A percentile compares a stretch with the other conserved stretches of the same genome.
Conservation (phyloP, 768 basidiomycete species). For the Serendipita sp. region DNA sequence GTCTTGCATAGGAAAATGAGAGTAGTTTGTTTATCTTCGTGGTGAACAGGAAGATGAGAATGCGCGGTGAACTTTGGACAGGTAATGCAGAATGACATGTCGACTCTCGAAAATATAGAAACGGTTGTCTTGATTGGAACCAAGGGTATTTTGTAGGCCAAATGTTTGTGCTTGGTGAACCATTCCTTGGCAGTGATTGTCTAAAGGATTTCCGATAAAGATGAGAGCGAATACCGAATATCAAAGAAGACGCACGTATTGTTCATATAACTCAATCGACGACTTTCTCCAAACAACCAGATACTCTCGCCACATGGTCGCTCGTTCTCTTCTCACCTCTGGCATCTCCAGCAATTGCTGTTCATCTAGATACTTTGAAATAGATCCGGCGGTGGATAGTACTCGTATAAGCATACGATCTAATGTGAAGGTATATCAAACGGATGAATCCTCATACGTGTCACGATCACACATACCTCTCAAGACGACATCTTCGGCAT, state of each 20-base stretch:
- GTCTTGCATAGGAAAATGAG: slow-evolving; percentile 79
- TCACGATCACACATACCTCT: slow-evolving; percentile 35
- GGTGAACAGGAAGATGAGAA: slow-evolving; percentile 31
- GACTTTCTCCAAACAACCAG: slow-evolving; percentile 72
- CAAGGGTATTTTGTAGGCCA: slow-evolving; percentile 67
- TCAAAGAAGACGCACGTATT: slow-evolving; percentile 48
- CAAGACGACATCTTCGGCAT: slow-evolving; percentile 38
- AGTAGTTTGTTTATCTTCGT: slow-evolving; percentile 42
- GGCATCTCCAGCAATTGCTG: slow-evolving; percentile 45
- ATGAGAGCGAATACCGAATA: slow-evolving; percentile 10
- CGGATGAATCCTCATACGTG: slow-evolving; percentile 12
- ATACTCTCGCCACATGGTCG: slow-evolving; percentile 54
- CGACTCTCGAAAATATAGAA: slow-evolving; percentile 78
- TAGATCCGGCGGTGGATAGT: slow-evolving; percentile 39
- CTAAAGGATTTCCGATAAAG: slow-evolving; percentile 10
- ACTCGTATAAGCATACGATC: slow-evolving; percentile 83
- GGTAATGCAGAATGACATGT: slow-evolving; percentile 65
- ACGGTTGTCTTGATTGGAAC: slow-evolving; percentile 43
- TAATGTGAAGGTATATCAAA: slow-evolving; percentile 19
- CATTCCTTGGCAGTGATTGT: slow-evolving; percentile 49
- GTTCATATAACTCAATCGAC: slow-evolving; percentile 67
- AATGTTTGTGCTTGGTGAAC: slow-evolving; percentile 54
- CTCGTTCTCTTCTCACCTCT: slow-evolving; percentile 36
- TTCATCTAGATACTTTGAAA: slow-evolving; percentile 48
- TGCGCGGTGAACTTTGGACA: slow-evolving; percentile 37